Base-by-base conservation (phyloP, 2,329 filamentous ascomycete species). In the Chaetomium olivaceum region DNA sequence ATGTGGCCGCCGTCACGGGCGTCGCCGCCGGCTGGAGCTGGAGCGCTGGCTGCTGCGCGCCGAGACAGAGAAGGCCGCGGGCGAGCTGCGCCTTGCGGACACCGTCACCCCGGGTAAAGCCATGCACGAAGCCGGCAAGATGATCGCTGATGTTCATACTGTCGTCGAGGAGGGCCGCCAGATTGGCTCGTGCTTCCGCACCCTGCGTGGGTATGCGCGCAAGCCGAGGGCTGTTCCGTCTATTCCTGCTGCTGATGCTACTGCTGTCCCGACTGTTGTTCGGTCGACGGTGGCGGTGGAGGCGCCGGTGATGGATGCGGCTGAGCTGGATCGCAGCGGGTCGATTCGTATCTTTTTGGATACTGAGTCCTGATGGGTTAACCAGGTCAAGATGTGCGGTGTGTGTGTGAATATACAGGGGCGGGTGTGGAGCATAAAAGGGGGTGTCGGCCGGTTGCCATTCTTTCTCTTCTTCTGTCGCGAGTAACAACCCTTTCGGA, bases 41-140 rank as follows among this genome's bases (percentile, higher is more conserved):
- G 95, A 99, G 84, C 91, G 92, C 76, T 99, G 95, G 95, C 85
- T 98, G 77, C 80, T 97, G 71, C 91, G 92, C 74, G 85, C 94
- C 73, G 91, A 95, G 80, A 86, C 89, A 79, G 93, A 97, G 81
- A 95, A 85, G 77, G 82, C 82, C 4, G 82, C 92, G 74, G 90
- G 91, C 29, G 89, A 92, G 74, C 77, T 84, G 67, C 77, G 85
- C 12, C 80, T 87, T 27, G 79, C 78, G 4, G 83, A 87, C 71
- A 85, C 79, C 4, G 82, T 83, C 33, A 82, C 80, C 46, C 76
- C 83, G 11, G 80, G 83, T 25, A 76, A 79, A 54, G 81, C 83
- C 57, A 81, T 86, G 76, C 76, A 78, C 62, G 82, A 86, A 77
- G 85, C 86, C 8, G 85, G 82, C 66, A 84, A 84, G 74, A 85